Base-by-base conservation (phyloP, 2,329 filamentous ascomycete species). In the Phaeosphaeria sp. region DNA sequence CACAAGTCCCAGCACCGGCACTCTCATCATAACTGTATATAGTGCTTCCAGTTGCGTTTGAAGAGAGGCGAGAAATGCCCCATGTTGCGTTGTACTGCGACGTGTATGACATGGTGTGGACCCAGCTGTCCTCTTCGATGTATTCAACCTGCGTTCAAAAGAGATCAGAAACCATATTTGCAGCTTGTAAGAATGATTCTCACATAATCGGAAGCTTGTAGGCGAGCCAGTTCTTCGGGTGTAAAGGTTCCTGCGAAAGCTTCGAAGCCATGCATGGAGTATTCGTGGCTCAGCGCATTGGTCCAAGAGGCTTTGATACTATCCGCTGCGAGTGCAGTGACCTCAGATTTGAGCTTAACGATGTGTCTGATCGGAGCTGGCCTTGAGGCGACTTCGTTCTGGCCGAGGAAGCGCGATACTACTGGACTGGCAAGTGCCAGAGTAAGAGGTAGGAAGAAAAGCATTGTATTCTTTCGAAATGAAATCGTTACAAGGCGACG, bases 1-100 rank as follows among this genome's bases (percentile, higher is more conserved):
- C 84, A 20, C 84, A 88, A 65, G 72, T 73, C 17, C 73, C 72
- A 25, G 66, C 58, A 18, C 77, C 77, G 24, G 77, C 74, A 22
- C 64, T 72, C 45, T 65, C 64, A 48, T 80, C 78, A 51, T 77
- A 80, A 22, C 73, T 56, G 55, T 79, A 79, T 9, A 63, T 69
- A 0, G 62, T 73, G 44, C 66, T 66, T 6, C 71, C 73, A 8
- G 70, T 67, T 22, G 65, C 61, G 0, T 39, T 40, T 45, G 78
- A 73, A 1, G 77, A 78, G 46, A 80, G 75, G 18, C 77, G 74
- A 30, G 71, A 69, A 4, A 80, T 65, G 18, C 79, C 78, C 71
- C 77, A 80, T 1, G 77, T 73, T 40, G 77, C 73, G 45, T 74
- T 69, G 6, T 63, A 30, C 55, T 80, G 77, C 30, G 64, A 67